These are phyloP conservation scores for Collybia mongolica DNA, from an alignment of 768 basidiomycete species.

Conservation along the genomic window DNA sequence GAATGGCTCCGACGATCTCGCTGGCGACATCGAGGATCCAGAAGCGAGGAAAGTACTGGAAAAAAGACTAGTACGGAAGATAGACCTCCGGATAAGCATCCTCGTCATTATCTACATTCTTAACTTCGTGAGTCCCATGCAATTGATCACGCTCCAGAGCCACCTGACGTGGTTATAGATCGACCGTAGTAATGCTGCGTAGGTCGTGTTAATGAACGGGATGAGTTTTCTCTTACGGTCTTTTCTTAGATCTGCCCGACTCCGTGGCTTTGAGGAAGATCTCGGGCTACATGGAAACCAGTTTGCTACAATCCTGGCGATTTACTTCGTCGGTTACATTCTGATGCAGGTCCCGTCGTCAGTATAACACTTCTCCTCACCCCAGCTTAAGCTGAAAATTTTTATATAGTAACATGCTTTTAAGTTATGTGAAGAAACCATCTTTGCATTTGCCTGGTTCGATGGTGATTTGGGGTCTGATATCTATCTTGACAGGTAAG, in stretches of 20 bases:
- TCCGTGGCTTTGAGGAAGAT: conserved; percentile 52
- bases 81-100: conserved; percentile 37
- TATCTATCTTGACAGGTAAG: conserved; percentile 39
- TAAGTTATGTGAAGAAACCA: conserved; percentile 52
- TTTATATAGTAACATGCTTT: conserved; percentile 56
- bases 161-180: conserved; percentile 29
- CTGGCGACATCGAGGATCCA: conserved; percentile 1
- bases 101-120: conserved; percentile 22
- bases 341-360: conserved; percentile 31
- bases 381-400: not conserved
- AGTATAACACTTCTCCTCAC: not conserved
- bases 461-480: conserved; percentile 53
- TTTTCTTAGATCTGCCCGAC: conserved; percentile 45
- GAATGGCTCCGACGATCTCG: no score
- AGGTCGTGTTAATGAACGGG: conserved; percentile 15
- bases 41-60: conserved; percentile 12
- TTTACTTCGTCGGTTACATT: conserved; percentile 41
- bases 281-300: conserved; percentile 45
- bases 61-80: conserved; percentile 26
- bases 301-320: conserved; percentile 48
- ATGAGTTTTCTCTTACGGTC: not conserved
- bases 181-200: conserved; percentile 58
- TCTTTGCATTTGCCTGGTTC: conserved; percentile 53
- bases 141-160: not conserved
- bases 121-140: conserved; percentile 18